Base-by-base conservation (phyloP, 2,329 filamentous ascomycete species). In the Leptographium galeiforme region DNA sequence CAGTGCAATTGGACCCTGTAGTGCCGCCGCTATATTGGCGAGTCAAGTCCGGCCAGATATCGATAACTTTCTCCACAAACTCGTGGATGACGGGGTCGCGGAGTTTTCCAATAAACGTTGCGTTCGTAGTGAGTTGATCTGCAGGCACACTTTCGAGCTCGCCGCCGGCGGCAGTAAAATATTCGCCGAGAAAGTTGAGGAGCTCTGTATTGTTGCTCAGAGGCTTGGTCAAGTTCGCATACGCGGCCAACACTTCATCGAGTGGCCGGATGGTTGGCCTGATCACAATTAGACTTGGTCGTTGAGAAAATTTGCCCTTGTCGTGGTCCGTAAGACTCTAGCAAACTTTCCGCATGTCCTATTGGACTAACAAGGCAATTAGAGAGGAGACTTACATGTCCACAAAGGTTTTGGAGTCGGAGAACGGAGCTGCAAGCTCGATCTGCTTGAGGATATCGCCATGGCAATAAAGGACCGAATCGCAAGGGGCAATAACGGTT, bases 321-420 rank as follows among this genome's bases (percentile, higher is more conserved):
- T 25, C 25, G 25, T 25, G 25, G 25, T 25, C 25, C 25, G 5
- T 3, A 48, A 25, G 8, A 30, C n/a, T 14, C 6, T 12, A 10
- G 8, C 47, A 25, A 38, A 32, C 46, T 16, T 2, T 32, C 2
- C 14, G 43, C n/a, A 4, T 43, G 18, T n/a, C 41, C 5, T 25
- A 5, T 25, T 25, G 25, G 5, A 25, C 8, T 2, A 3, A 25
- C n/a, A 43, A 8, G n/a, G 10, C 14, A 43, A 10, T 5, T 8
- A 4, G 13, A 66, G 71, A 68, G 25, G 25, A 32, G 25, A 45
- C 43, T 12, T 68, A 80, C 78, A 84, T 79, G 63, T 86, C 82
- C 45, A 85, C 82, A 62, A 84, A 85, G 1, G 81, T 84, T 71
- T 85, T 86, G 56, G 81, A 85, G 66, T 85, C 82, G 14, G 70